Evolutionary conservation across 1,139 yeast species (phyloP).

Genomic region (Scheffersomyces illinoinensis): DNA sequence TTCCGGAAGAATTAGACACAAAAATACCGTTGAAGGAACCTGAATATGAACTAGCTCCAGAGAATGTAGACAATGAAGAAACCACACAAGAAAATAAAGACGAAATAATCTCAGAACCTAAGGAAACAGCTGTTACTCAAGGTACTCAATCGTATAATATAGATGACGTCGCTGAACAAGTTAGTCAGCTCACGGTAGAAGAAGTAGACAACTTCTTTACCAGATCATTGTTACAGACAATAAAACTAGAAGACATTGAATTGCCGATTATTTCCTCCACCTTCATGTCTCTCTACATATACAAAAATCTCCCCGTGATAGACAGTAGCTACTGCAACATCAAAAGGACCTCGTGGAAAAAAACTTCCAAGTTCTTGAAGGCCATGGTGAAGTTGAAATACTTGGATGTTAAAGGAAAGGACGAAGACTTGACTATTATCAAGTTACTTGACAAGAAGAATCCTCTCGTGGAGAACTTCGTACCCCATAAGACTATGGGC

Average conservation of each 20-base stretch:
- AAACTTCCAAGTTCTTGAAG: constrained; percentile 79
- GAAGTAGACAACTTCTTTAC: constrained; percentile 81
- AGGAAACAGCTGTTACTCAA: constrained; percentile 2
- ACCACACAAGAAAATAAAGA: constrained; percentile 10
- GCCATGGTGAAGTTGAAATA: constrained; percentile 78
- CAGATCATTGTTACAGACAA: constrained; percentile 66
- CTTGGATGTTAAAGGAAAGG: constrained; percentile 69
- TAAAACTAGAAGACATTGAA: constrained; percentile 57
- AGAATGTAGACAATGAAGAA: constrained; percentile 4
- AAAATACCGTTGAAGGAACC: constrained; percentile 20
- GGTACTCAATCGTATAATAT: constrained; percentile 6
- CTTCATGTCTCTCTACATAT: constrained; percentile 69
- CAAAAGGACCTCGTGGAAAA: constrained; percentile 87
- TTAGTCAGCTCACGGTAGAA: constrained; percentile 49
- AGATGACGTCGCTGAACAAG: constrained; percentile 26
- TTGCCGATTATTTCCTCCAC: constrained; percentile 69
- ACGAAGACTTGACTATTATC: constrained; percentile 66
- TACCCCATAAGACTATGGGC: constrained; percentile 55
- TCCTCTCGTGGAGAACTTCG: constrained; percentile 57
- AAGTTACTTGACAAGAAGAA: constrained; percentile 48
- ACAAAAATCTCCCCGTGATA: constrained; percentile 66
- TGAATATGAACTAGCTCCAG: constrained; percentile 9
- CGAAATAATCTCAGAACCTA: not conserved
- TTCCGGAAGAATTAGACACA: constrained; percentile 32
- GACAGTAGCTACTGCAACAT: constrained; percentile 59